Evolutionary conservation across 2,329 filamentous ascomycete species (phyloP).

Genomic region (Juglanconis sp.): DNA sequence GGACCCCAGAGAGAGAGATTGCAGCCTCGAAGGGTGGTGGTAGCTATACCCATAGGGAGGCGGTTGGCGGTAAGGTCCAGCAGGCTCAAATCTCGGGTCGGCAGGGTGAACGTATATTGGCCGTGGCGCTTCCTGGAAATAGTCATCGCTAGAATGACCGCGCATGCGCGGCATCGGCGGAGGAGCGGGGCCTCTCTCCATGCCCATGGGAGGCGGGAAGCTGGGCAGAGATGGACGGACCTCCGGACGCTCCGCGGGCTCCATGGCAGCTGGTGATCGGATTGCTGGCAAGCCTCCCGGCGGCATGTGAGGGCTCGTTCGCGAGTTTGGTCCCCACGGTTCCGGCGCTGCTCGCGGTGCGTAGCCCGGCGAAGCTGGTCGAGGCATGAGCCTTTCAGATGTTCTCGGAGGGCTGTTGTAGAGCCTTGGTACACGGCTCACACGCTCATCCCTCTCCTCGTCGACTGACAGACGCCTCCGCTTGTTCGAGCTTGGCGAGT

Average conservation of each 20-base stretch:
- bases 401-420: conserved; percentile 35
- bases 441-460: conserved; percentile 38
- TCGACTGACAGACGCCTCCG: conserved; percentile 44
- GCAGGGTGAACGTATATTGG: conserved; percentile 26
- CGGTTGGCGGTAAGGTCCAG: conserved; percentile 30
- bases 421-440: conserved; percentile 44
- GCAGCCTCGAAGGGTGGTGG: conserved; percentile 41
- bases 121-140: conserved; percentile 26
- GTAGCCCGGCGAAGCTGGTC: conserved; percentile 35
- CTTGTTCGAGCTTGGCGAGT: conserved; percentile 48
- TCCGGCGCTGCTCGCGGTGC: conserved; percentile 28
- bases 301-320: conserved; percentile 33
- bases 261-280: conserved; percentile 28
- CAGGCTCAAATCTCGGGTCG: conserved; percentile 30
- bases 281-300: conserved; percentile 30
- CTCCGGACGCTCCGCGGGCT: conserved; percentile 34
- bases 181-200: conserved; percentile 31
- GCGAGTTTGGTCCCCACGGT: conserved; percentile 33
- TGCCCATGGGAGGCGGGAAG: conserved; percentile 34
- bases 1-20: conserved; percentile 45
- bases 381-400: conserved; percentile 26
- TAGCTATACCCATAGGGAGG: conserved; percentile 35
- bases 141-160: conserved; percentile 34
- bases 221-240: conserved; percentile 37
- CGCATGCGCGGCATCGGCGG: conserved; percentile 29